These are phyloP conservation scores for Mucor indicus DNA, from an alignment of 371 early-diverging fungal genomes.

Conservation along the genomic window DNA sequence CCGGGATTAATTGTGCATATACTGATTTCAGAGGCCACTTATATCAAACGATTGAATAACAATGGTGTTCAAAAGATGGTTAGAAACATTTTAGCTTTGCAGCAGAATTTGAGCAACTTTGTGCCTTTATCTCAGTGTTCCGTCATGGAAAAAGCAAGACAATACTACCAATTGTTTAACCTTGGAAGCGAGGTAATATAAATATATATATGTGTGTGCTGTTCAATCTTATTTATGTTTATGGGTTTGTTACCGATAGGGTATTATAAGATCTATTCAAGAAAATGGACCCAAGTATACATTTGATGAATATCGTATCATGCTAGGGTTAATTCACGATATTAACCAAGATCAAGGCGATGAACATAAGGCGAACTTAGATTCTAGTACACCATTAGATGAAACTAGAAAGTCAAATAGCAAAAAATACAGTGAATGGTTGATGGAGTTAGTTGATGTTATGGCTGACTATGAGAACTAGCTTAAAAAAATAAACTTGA, in stretches of 20 bases:
- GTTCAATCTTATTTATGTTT: too few species aligned
- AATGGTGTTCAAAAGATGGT: conserved; percentile 79
- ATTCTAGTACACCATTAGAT: background rate
- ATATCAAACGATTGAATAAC: conserved; percentile 71
- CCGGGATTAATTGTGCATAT: conserved; percentile 72
- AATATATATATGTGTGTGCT: too few species aligned
- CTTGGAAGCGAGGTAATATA: conserved; percentile 54
- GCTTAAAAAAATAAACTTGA: background rate
- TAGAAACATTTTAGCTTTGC: conserved; percentile 79
- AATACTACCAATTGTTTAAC: conserved; percentile 73
- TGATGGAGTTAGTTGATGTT: conserved; percentile 41
- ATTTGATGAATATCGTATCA: conserved; percentile 49
- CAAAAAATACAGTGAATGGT: conserved; percentile 38
- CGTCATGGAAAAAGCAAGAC: conserved; percentile 64
- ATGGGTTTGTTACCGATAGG: conserved; percentile 17
- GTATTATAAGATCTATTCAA: conserved; percentile 36
- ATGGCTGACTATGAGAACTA: conserved; percentile 45
- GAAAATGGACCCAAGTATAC: conserved; percentile 44
- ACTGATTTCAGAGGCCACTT: conserved; percentile 66
- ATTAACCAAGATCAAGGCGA: conserved; percentile 27
- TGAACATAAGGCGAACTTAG: conserved; percentile 11
- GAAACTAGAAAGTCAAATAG: conserved; percentile 17
- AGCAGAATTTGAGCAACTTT: conserved; percentile 86
- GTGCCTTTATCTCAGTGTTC: conserved; percentile 63
- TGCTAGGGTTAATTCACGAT: conserved; percentile 43